A percentile compares a stretch with the other conserved stretches of the same genome.
These are phyloP conservation scores for Mycena amicta DNA, from an alignment of 768 basidiomycete species.

Conservation along the genomic window DNA sequence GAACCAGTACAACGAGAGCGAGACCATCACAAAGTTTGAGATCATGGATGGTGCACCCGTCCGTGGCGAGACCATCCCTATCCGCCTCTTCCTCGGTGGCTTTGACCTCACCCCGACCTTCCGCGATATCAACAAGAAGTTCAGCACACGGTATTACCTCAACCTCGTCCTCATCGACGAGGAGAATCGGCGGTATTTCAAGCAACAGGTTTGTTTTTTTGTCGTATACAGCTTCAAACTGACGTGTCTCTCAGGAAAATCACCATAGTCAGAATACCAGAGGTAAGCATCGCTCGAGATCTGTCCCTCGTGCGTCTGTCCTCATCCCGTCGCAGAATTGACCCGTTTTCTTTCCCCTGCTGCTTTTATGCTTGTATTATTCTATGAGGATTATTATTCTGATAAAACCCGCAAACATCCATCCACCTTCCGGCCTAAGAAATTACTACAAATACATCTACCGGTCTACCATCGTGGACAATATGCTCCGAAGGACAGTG, in stretches of 20 bases:
- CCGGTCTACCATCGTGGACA: conserved; percentile 58
- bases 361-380: neutral
- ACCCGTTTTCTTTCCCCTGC: neutral
- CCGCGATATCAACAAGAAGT: conserved; percentile 99
- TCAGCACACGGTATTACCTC: conserved; percentile 94
- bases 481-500: conserved; percentile 60
- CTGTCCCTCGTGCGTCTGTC: neutral
- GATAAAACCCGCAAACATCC: no score
- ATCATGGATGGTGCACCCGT: conserved; percentile 99
- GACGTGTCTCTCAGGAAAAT: conserved; percentile 63
- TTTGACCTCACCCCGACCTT: conserved; percentile 99
- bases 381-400: neutral
- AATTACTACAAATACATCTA: no score
- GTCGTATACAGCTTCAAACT: neutral
- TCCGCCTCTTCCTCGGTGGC: conserved; percentile 94
- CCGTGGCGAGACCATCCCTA: conserved; percentile 96
- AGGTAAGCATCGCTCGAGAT: conserved; percentile 42
- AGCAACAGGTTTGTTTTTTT: conserved; percentile 71
- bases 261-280: conserved; percentile 88
- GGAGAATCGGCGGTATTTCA: conserved; percentile 97
- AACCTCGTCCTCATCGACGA: conserved; percentile 98
- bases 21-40: conserved; percentile 99
- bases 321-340: neutral
- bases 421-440: no score
- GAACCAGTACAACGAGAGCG: conserved; percentile 99